phyloP scores from a whole-genome alignment of 805 yeast genomes.

The Isabelozyma heimii region DNA sequence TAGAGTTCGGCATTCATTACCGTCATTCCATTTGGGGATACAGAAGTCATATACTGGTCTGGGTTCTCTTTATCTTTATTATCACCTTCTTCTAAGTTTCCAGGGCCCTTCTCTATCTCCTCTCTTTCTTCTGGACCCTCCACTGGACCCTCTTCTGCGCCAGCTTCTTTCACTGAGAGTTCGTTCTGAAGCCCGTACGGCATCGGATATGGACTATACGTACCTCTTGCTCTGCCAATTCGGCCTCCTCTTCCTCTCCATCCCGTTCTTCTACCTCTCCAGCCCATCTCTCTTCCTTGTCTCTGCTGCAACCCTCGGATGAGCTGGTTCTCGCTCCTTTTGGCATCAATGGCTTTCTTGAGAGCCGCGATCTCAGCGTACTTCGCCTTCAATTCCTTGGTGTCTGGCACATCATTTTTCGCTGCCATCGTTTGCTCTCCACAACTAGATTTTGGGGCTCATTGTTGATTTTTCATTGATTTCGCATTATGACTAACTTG shows the following conservation, averaged over 20 bases:
- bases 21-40: slow-evolving; percentile 34
- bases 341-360: slow-evolving; percentile 22
- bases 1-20: slow-evolving; percentile 36
- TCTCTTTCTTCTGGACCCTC: not conserved
- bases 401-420: slow-evolving; percentile 7
- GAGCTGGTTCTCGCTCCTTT: slow-evolving; percentile 7
- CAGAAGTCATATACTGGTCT: slow-evolving; percentile 18
- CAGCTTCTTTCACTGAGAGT: not conserved
- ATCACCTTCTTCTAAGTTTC: slow-evolving; percentile 8
- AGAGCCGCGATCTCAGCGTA: slow-evolving; percentile 28
- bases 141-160: not conserved
- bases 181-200: not conserved
- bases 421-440: not conserved
- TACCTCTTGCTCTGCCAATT: slow-evolving; percentile 1
- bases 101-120: slow-evolving; percentile 4
- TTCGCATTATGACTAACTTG: not conserved
- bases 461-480: not conserved
- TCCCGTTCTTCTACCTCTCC: not conserved
- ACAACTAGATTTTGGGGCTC: not conserved
- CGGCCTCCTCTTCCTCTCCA: slow-evolving; percentile 10
- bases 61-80: slow-evolving; percentile 9
- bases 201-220: not conserved
- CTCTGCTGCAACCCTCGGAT: not conserved
- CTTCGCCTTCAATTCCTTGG: slow-evolving; percentile 19
- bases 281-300: not conserved